Conservation (phyloP, 345 rosid species). For the Heritiera fomes region DNA sequence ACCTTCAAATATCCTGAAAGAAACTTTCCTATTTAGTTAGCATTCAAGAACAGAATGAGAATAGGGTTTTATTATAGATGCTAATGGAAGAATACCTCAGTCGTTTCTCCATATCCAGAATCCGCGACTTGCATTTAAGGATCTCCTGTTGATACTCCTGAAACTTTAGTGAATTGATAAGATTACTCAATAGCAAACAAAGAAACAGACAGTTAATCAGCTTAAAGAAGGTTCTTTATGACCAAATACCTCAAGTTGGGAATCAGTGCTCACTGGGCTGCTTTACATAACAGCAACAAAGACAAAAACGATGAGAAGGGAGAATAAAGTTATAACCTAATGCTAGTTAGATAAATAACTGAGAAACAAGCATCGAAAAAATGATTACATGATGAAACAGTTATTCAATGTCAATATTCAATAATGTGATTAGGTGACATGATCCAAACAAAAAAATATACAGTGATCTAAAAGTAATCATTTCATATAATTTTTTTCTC, state of each 20-base stretch:
- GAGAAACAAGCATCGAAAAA: not conserved
- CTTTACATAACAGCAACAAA: not conserved
- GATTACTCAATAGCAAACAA: not conserved
- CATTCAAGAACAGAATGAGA: not conserved
- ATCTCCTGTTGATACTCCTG: conserved; percentile 41
- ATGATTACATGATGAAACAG: no score
- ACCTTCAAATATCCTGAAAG: conserved; percentile 39
- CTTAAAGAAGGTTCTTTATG: not conserved
- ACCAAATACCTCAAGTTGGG: conserved; percentile 34
- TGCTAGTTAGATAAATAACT: not conserved
- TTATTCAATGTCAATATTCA: no score
- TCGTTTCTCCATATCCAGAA: conserved; percentile 36
- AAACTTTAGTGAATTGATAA: not conserved
- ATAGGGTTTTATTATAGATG: not conserved
- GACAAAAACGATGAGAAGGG: not conserved
- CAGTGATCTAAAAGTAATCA: no score
- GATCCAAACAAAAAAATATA: no score
- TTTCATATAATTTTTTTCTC: no score
- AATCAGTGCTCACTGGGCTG: conserved; percentile 20
- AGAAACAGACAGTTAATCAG: not conserved
- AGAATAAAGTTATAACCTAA: not conserved
- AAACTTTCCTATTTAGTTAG: not conserved
- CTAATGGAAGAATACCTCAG: conserved; percentile 32
- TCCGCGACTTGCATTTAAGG: conserved; percentile 22
- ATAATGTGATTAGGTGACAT: no score